Evolutionary conservation across 257 asterid genomes (phyloP).

Genomic region (Apocynum venetum): DNA sequence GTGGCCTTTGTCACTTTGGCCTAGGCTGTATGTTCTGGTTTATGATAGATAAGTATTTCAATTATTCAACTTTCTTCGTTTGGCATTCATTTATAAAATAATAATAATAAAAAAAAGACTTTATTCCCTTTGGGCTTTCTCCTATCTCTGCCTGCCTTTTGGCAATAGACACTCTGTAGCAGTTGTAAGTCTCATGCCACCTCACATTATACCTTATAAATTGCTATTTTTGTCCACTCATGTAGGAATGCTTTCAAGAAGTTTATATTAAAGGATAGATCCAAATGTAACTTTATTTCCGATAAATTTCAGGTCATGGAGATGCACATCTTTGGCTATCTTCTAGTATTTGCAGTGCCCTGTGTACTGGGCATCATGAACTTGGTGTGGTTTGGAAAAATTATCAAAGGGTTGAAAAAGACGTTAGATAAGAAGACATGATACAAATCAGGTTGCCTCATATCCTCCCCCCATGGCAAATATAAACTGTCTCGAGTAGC

Average conservation of each 20-base stretch:
- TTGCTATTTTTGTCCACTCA: not conserved
- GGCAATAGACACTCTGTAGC: not conserved
- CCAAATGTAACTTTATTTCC: not conserved
- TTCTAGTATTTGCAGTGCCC: conserved; percentile 73
- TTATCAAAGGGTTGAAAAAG: conserved; percentile 77
- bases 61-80: not conserved
- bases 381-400: conserved; percentile 91
- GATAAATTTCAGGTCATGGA: conserved; percentile 57
- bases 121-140: not conserved
- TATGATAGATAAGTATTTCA: not conserved
- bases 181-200: not conserved
- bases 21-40: not conserved
- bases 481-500: not conserved
- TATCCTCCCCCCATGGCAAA: conserved; percentile 3
- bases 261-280: not conserved
- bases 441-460: conserved; percentile 7
- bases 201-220: not conserved
- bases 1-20: not conserved
- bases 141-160: not conserved
- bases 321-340: conserved; percentile 70
- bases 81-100: too few species aligned
- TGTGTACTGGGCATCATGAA: conserved; percentile 67
- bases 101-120: too few species aligned
- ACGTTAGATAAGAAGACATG: conserved; percentile 54
- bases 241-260: not conserved